These are phyloP conservation scores for Barbarea vulgaris DNA, from an alignment of 345 rosid species.

Conservation along the genomic window DNA sequence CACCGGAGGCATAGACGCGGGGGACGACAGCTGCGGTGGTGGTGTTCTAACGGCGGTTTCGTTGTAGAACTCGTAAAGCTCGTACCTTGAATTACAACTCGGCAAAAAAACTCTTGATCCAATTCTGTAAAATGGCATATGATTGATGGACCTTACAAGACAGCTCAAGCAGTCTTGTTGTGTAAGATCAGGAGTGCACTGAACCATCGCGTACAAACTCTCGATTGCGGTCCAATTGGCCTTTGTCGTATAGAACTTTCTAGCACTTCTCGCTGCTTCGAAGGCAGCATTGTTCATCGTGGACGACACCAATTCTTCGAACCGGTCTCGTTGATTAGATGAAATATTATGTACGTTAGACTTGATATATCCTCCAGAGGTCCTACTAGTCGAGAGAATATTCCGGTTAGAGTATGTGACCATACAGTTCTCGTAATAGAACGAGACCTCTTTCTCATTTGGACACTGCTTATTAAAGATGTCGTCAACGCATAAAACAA, in stretches of 20 bases:
- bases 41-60: neutral
- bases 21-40: neutral
- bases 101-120: conserved; percentile 44
- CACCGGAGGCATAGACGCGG: neutral
- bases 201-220: neutral
- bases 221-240: neutral
- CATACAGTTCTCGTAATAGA: conserved; percentile 40
- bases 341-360: neutral
- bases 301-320: neutral
- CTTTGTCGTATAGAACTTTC: conserved; percentile 33
- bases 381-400: neutral
- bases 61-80: conserved; percentile 40
- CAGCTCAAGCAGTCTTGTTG: conserved; percentile 13
- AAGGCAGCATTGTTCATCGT: neutral
- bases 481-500: neutral
- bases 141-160: neutral
- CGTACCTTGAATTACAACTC: conserved; percentile 48
- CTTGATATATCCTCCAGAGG: neutral
- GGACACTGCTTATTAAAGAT: conserved; percentile 34
- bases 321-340: neutral
- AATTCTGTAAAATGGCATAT: neutral
- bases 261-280: neutral
- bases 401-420: conserved; percentile 39
- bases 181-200: neutral
- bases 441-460: neutral